Base-by-base conservation (phyloP, 768 basidiomycete genomes). In the Amanita rubescens region DNA sequence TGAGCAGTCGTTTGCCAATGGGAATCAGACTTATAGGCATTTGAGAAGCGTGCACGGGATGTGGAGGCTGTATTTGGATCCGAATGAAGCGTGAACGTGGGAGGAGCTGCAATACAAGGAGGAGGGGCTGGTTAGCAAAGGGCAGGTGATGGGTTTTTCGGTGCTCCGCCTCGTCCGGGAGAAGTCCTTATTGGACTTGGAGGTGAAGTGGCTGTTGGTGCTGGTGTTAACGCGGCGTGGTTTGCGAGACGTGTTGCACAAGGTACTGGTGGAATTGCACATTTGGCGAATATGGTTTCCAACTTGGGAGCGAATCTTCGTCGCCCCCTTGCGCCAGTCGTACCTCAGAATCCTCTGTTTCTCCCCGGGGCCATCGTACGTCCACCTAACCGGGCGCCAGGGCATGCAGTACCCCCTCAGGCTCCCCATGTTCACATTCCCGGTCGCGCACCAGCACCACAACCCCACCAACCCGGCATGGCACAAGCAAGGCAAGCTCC, bases 1-100 rank as follows among this genome's bases (percentile, higher is more conserved):
- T 38, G 39, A 22, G n/a, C 19, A 25, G 9, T 58, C 60, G 15
- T 38, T 20, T 0, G 61, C 58, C n/a, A 63, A 44, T 30, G 56
- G 56, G 6, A 56, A 57, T 1, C 63, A 61, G 1, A 60, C 71
- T 7, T 73, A 72, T 51, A 43, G 55, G 1, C 71, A 73, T 53
- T 65, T 71, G 69, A 43, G 59, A 19, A 44, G 41, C 27, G 62
- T 22, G 3, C 71, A 72, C 53, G 65, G 65, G 2, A 63, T 61
- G 22, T 27, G 22, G 33, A 19, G 19, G 10, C 19, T 49, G 34
- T 49, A 32, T 49, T 14, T 20, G 19, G 33, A 49, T 20, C 27
- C 30, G 33, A 20, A 20, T n/a, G 47, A 2, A 32, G 15, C 24
- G 24, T 3, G 47, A 35, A 30, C 14, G 17, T 24, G 20, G 20